These are phyloP conservation scores for Kitagawia praeruptora DNA, from an alignment of 129 eudicot species.

Conservation along the genomic window DNA sequence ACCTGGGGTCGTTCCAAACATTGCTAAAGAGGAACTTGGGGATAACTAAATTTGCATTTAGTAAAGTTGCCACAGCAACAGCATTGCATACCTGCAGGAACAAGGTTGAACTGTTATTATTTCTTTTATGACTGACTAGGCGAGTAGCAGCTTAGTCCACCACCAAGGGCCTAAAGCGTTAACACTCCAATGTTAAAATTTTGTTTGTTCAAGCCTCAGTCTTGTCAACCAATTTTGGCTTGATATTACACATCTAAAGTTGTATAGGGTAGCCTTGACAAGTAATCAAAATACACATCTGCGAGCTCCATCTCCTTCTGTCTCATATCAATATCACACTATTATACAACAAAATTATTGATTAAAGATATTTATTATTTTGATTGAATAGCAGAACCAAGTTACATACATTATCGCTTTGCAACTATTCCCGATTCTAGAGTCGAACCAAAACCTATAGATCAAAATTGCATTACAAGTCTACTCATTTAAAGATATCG, in stretches of 20 bases:
- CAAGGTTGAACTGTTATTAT: background rate
- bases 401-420: too few relatives aligned
- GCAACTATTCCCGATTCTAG: too few relatives aligned
- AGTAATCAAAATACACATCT: background rate
- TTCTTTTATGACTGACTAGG: background rate
- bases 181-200: background rate
- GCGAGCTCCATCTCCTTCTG: too few relatives aligned
- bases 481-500: too few relatives aligned
- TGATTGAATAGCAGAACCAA: too few relatives aligned
- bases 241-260: background rate
- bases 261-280: background rate
- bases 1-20: constrained; percentile 99
- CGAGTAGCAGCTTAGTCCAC: background rate
- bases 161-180: background rate
- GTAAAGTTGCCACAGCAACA: constrained; percentile 85
- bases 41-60: constrained; percentile 90
- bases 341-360: too few relatives aligned
- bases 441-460: too few relatives aligned
- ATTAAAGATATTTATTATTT: too few relatives aligned
- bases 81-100: constrained; percentile 89
- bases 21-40: constrained; percentile 91
- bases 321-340: too few relatives aligned
- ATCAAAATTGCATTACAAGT: too few relatives aligned
- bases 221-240: too few relatives aligned
- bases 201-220: too few relatives aligned